phyloP scores from a whole-genome alignment of 2,329 filamentous ascomycete species.

The Paraconiothyrium sp. region DNA sequence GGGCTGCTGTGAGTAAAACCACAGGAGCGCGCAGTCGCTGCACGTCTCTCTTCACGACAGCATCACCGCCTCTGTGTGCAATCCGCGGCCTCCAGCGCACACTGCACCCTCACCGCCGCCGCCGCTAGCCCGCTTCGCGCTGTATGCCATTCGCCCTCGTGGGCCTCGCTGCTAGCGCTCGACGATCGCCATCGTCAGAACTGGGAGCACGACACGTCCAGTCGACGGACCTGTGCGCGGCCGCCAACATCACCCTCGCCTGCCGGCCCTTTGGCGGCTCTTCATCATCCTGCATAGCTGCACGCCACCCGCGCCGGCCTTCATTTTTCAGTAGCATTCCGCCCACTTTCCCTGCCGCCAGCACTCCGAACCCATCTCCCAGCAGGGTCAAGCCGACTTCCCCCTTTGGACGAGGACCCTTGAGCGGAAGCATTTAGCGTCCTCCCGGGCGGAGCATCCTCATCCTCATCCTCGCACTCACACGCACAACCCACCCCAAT shows the following conservation, averaged over 20 bases:
- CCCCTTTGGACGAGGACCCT: conserved; percentile 32
- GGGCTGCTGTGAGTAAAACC: conserved; percentile 6
- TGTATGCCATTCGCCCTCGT: not conserved
- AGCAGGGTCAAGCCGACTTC: conserved; percentile 28
- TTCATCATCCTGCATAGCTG: not conserved
- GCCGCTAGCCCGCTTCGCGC: not conserved
- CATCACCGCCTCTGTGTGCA: not conserved
- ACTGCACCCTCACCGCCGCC: conserved; percentile 4
- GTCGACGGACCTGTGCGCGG: no score
- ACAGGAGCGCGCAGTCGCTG: not conserved
- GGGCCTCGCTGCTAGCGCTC: conserved; percentile 11
- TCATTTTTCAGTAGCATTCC: conserved; percentile 11
- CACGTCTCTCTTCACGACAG: not conserved
- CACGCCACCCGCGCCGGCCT: conserved; percentile 7
- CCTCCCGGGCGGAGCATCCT: conserved; percentile 22
- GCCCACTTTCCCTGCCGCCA: conserved; percentile 19
- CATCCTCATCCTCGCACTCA: conserved; percentile 13
- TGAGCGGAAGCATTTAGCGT: conserved; percentile 31
- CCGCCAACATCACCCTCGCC: not conserved
- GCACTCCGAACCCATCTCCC: conserved; percentile 24
- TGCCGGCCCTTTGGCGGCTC: conserved; percentile 2
- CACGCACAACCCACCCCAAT: conserved; percentile 32
- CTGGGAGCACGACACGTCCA: conserved; percentile 4
- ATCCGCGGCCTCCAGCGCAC: not conserved
- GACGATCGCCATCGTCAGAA: conserved; percentile 16